Evolutionary conservation across 2,329 filamentous ascomycete species (phyloP).

Genomic region (Myriosclerotinia curreyana): DNA sequence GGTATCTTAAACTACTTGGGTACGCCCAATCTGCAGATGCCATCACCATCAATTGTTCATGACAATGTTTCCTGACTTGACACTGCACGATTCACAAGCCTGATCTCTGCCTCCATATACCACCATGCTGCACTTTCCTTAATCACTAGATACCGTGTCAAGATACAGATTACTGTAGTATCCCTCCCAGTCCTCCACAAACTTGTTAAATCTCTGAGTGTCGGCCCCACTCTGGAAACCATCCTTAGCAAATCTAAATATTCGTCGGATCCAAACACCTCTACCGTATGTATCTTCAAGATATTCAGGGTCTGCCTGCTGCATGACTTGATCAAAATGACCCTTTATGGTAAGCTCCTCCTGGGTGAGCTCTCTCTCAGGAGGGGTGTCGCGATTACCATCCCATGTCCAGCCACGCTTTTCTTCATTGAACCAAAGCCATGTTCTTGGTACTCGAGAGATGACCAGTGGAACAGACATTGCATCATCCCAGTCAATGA

Average conservation of each 20-base stretch:
- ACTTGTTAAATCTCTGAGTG: not conserved
- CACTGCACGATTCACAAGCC: too few species aligned
- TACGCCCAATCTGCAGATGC: too few species aligned
- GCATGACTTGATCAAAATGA: slow-evolving; percentile 3
- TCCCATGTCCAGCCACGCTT: slow-evolving; percentile 1
- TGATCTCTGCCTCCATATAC: too few species aligned
- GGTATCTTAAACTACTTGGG: too few species aligned
- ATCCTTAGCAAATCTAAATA: not conserved
- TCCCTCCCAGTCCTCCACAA: not conserved
- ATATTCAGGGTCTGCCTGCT: not conserved
- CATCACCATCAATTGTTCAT: too few species aligned
- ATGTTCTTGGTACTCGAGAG: slow-evolving; percentile 21
- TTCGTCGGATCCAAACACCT: not conserved
- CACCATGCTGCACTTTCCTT: too few species aligned
- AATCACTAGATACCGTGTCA: too few species aligned
- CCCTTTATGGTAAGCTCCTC: slow-evolving; percentile 30
- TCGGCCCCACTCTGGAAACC: not conserved
- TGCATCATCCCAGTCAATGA: slow-evolving; percentile 29
- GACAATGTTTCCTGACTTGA: too few species aligned
- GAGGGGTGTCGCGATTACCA: slow-evolving; percentile 17
- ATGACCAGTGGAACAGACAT: slow-evolving; percentile 26
- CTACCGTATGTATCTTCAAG: not conserved
- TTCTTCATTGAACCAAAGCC: slow-evolving; percentile 28
- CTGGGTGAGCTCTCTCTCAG: slow-evolving; percentile 18
- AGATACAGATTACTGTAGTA: not conserved